phyloP scores from a whole-genome alignment of 192 early-diverging fungal species.

The Umbelopsis sp. region DNA sequence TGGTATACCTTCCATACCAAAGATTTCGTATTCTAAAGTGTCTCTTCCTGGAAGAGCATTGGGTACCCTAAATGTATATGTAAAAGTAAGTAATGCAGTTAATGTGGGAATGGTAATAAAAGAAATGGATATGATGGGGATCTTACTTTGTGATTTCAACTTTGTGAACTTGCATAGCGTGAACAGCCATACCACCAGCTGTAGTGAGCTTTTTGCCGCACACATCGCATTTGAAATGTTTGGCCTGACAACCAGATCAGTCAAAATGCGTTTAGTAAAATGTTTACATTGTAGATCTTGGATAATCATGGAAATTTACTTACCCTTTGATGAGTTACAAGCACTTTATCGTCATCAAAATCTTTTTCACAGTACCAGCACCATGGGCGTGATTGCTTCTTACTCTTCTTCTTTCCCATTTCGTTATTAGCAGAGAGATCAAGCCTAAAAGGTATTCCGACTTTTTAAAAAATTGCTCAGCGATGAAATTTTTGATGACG shows the following conservation, averaged over 20 bases:
- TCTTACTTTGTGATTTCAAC: constrained; percentile 72
- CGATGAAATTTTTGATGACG: constrained; percentile 7
- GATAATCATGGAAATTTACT: neutral
- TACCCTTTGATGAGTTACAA: constrained; percentile 87
- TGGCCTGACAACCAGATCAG: constrained; percentile 46
- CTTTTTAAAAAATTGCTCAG: too few species aligned
- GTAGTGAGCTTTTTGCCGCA: constrained; percentile 78
- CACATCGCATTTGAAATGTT: constrained; percentile 90
- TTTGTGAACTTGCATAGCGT: constrained; percentile 94
- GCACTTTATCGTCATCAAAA: constrained; percentile 93
- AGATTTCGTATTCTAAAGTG: constrained; percentile 87
- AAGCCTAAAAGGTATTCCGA: too few species aligned
- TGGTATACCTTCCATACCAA: constrained; percentile 94
- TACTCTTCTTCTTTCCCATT: constrained; percentile 73
- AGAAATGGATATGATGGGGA: neutral
- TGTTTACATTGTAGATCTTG: neutral
- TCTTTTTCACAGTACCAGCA: constrained; percentile 96
- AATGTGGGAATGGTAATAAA: neutral
- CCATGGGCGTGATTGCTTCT: constrained; percentile 68
- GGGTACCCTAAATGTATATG: constrained; percentile 59
- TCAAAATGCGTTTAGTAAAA: neutral
- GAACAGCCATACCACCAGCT: constrained; percentile 87
- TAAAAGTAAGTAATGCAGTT: neutral
- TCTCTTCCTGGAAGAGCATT: constrained; percentile 88
- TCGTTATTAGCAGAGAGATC: too few species aligned